phyloP scores from a whole-genome alignment of 2,329 filamentous ascomycete species.

The Endoconidiophora polonica region DNA sequence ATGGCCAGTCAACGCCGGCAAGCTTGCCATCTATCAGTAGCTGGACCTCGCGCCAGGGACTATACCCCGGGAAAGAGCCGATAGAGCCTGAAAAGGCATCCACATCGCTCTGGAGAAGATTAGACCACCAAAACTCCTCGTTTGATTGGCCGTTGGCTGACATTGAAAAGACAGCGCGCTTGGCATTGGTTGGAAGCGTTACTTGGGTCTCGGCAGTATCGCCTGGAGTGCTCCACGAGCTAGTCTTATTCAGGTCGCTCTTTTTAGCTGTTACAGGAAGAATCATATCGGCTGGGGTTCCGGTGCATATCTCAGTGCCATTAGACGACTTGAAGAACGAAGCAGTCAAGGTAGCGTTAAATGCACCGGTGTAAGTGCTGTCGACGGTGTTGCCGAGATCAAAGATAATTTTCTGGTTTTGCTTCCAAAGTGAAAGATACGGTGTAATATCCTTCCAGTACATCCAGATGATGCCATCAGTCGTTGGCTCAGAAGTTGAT shows the following conservation, averaged over 20 bases:
- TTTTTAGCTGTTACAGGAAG: conserved; percentile 46
- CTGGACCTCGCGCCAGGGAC: conserved; percentile 64
- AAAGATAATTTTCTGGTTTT: conserved; percentile 59
- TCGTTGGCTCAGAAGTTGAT: conserved; percentile 63
- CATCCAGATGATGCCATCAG: conserved; percentile 54
- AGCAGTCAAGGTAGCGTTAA: conserved; percentile 58
- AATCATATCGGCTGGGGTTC: conserved; percentile 42
- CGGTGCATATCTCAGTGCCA: background rate
- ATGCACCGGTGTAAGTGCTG: conserved; percentile 52
- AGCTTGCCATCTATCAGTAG: conserved; percentile 55
- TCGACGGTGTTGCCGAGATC: conserved; percentile 60
- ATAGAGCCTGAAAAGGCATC: conserved; percentile 39
- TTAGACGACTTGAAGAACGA: conserved; percentile 42
- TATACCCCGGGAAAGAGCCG: conserved; percentile 46
- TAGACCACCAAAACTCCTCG: conserved; percentile 80
- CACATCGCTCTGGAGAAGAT: conserved; percentile 47
- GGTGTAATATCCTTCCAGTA: conserved; percentile 66
- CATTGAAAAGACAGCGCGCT: conserved; percentile 58
- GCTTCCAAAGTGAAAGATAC: conserved; percentile 51
- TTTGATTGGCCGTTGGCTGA: conserved; percentile 57
- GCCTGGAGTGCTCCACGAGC: conserved; percentile 50
- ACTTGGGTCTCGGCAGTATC: conserved; percentile 43
- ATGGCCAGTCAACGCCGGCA: conserved; percentile 66
- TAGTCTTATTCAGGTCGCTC: conserved; percentile 34
- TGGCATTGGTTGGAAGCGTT: conserved; percentile 46